phyloP scores from a whole-genome alignment of 1,284 basidiomycete genomes.

The Leccinum fuscescens region DNA sequence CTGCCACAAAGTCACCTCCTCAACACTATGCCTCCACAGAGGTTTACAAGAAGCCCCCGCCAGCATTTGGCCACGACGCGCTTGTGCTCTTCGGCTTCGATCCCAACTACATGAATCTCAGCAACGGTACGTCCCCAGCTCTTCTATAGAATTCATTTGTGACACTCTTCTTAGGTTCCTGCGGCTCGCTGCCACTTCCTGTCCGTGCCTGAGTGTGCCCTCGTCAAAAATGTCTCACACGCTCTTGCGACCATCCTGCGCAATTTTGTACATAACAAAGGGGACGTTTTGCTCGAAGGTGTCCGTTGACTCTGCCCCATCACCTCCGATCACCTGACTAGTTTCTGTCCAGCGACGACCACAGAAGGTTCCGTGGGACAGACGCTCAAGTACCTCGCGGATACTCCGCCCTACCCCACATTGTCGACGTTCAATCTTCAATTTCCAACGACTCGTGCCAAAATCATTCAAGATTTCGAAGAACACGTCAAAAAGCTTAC shows the following conservation, averaged over 20 bases:
- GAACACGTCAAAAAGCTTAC: constrained; percentile 36
- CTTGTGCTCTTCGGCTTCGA: constrained; percentile 54
- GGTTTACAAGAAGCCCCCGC: constrained; percentile 29
- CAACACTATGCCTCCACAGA: constrained; percentile 1
- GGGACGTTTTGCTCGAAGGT: constrained; percentile 47
- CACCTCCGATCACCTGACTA: not conserved
- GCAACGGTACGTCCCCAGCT: constrained; percentile 47
- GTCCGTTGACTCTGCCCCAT: not conserved
- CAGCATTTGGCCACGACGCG: constrained; percentile 53
- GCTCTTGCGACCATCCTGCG: constrained; percentile 66
- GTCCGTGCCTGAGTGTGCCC: constrained; percentile 63
- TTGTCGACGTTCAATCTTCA: constrained; percentile 50
- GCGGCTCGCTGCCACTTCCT: constrained; percentile 63
- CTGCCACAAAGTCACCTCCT: not conserved
- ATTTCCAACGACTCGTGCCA: constrained; percentile 64
- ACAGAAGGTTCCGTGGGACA: constrained; percentile 65
- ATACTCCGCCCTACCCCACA: constrained; percentile 53
- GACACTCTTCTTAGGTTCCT: constrained; percentile 49
- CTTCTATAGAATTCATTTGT: not conserved
- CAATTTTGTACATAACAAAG: constrained; percentile 52
- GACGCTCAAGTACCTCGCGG: constrained; percentile 59
- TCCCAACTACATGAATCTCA: constrained; percentile 59
- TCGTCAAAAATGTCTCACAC: constrained; percentile 66
- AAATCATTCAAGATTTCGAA: constrained; percentile 58
- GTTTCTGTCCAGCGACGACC: constrained; percentile 48